Evolutionary conservation across 2,329 filamentous ascomycete species (phyloP).

Genomic region (Tolypocladium capitatum): DNA sequence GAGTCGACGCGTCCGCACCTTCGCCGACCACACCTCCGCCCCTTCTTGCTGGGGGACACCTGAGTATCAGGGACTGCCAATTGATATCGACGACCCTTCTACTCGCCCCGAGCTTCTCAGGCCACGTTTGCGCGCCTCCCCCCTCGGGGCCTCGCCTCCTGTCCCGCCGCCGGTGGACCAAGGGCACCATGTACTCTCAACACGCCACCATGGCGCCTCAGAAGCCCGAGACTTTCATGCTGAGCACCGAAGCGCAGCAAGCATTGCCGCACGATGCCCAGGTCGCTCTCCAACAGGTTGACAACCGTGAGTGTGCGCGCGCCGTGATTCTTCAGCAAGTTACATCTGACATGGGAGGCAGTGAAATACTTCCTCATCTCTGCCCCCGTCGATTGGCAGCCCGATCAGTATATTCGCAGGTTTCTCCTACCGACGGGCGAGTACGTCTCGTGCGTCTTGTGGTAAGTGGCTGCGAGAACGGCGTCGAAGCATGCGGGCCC

Average conservation of each 20-base stretch:
- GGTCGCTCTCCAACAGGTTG: slow-evolving; percentile 93
- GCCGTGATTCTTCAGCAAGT: not conserved
- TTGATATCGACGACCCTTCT: slow-evolving; percentile 5
- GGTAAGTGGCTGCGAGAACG: slow-evolving; percentile 28
- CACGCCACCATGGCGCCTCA: slow-evolving; percentile 82
- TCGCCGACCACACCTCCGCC: not conserved
- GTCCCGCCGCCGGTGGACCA: slow-evolving; percentile 6
- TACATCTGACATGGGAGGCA: slow-evolving; percentile 21
- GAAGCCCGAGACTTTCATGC: slow-evolving; percentile 97
- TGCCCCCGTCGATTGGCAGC: slow-evolving; percentile 93
- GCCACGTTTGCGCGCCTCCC: not conserved
- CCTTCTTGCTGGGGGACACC: not conserved
- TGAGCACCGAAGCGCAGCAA: slow-evolving; percentile 94
- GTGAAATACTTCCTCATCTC: slow-evolving; percentile 99
- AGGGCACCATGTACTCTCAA: slow-evolving; percentile 59
- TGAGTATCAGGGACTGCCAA: not conserved
- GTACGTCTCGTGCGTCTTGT: slow-evolving; percentile 96
- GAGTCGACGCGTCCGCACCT: not conserved
- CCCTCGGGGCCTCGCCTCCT: slow-evolving; percentile 1
- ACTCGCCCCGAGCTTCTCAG: not conserved
- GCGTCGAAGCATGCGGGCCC: not conserved
- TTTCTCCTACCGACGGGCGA: slow-evolving; percentile 94
- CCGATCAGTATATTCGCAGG: slow-evolving; percentile 89
- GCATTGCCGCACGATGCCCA: slow-evolving; percentile 91
- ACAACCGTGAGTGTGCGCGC: slow-evolving; percentile 66